Conservation (phyloP, 2,329 filamentous ascomycete genomes). For the Epichloe coenophiala region DNA sequence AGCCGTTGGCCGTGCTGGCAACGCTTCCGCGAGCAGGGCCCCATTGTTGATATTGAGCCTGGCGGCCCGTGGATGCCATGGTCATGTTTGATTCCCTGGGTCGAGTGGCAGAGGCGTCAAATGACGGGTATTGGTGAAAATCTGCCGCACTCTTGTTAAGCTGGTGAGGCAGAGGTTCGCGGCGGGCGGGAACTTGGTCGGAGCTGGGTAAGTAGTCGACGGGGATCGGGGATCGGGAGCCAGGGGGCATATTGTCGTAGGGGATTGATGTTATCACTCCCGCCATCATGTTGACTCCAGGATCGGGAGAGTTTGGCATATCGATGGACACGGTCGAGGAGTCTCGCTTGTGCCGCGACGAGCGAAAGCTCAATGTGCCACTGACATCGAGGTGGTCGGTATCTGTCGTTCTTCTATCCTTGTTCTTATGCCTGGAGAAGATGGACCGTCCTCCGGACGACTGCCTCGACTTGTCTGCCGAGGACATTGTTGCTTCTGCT, state of each 20-base stretch:
- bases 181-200: constrained; percentile 48
- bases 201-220: constrained; percentile 59
- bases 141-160: constrained; percentile 65
- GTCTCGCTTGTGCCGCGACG: constrained; percentile 61
- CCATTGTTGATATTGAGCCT: constrained; percentile 69
- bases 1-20: constrained; percentile 34
- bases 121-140: constrained; percentile 78
- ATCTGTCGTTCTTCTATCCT: constrained; percentile 48
- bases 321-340: constrained; percentile 63
- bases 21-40: constrained; percentile 41
- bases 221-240: constrained; percentile 55
- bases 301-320: constrained; percentile 47
- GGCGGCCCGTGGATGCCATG: constrained; percentile 54
- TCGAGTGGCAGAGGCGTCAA: constrained; percentile 38
- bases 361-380: constrained; percentile 51
- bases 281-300: constrained; percentile 58
- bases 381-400: constrained; percentile 46
- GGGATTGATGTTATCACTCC: constrained; percentile 81
- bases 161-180: constrained; percentile 70
- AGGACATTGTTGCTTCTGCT: constrained; percentile 33
- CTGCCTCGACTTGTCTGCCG: constrained; percentile 68
- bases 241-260: constrained; percentile 57
- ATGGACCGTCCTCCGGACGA: constrained; percentile 65
- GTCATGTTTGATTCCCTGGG: constrained; percentile 37
- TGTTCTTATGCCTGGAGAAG: constrained; percentile 82